phyloP scores from a whole-genome alignment of 2,329 filamentous ascomycete genomes.

The Cordyceps tenuipes region DNA sequence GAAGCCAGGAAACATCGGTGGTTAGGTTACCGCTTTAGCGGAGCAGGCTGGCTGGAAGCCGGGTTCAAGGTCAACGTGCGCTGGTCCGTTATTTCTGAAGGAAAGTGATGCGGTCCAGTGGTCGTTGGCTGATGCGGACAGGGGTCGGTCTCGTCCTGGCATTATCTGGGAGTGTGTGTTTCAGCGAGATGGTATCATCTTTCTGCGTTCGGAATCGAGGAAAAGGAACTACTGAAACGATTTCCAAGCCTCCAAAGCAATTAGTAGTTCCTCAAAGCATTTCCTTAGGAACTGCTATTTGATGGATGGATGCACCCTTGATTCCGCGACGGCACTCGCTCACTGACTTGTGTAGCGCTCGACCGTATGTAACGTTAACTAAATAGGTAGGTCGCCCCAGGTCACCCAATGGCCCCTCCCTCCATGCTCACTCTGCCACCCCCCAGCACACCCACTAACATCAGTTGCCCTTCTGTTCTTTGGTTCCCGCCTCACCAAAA shows the following conservation, averaged over 20 bases:
- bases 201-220: background rate
- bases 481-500: background rate
- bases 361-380: conserved; percentile 4
- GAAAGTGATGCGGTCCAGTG: background rate
- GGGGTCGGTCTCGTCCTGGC: background rate
- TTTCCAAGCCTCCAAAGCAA: background rate
- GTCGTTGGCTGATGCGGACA: background rate
- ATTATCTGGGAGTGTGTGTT: background rate
- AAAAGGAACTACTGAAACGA: background rate
- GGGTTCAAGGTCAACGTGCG: background rate
- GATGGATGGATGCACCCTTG: too few species aligned
- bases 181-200: background rate
- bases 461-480: too few species aligned
- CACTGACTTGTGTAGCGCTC: background rate
- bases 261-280: too few species aligned
- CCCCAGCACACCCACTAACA: background rate
- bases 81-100: background rate
- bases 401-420: background rate
- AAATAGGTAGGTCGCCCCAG: background rate
- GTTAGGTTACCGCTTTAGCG: background rate
- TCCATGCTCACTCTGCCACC: too few species aligned
- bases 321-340: too few species aligned
- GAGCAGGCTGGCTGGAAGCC: background rate
- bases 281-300: too few species aligned
- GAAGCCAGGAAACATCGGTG: background rate